Base-by-base conservation (phyloP, 2,329 filamentous ascomycete species). In the Claviceps digitariae region DNA sequence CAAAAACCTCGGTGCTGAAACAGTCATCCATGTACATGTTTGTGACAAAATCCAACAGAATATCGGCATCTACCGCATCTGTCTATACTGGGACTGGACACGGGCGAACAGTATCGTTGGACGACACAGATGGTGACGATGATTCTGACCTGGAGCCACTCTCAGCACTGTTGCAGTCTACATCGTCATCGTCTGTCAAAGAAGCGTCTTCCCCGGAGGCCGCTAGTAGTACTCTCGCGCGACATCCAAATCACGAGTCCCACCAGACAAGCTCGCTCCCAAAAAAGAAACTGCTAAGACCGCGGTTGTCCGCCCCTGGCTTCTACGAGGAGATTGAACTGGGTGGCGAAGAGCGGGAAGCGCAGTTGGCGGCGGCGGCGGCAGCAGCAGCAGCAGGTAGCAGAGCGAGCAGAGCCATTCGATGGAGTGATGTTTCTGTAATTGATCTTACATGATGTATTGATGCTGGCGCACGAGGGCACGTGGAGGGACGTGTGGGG, bases 231-330 rank as follows among this genome's bases (percentile, higher is more conserved):
- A 10, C 44, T n/a, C 4, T 23, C 15, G n/a, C 25, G 54, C 41
- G 25, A 49, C n/a, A 17, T 55, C 27, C 62, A 41, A 38, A 12
- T 2, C 13, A 21, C 15, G 20, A 27, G 38, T 7, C 27, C 25
- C 5, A 29, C 12, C 21, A 48, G 48, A 31, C 48, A 41, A 10
- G 52, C 3, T 57, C 59, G 8, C 34, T 45, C n/a, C 13, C 54
- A 54, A 66, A 61, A 59, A 74, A 71, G 56, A 73, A 68, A 55
- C 55, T 72, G 13, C 64, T 70, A 55, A 58, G 70, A 38, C 69
- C 71, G 13, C 65, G 66, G 44, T 61, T 60, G 27, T 69, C 68
- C 46, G 61, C 61, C 15, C 60, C 60, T 6, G 72, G 72, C 3
- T 74, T 72, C 60, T 69, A 71, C 56, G 60, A 63, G 27, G 70